A percentile compares a stretch with the other conserved stretches of the same genome.
Conservation (phyloP, 2,329 filamentous ascomycete species). For the Pseudogymnoascus sp. region DNA sequence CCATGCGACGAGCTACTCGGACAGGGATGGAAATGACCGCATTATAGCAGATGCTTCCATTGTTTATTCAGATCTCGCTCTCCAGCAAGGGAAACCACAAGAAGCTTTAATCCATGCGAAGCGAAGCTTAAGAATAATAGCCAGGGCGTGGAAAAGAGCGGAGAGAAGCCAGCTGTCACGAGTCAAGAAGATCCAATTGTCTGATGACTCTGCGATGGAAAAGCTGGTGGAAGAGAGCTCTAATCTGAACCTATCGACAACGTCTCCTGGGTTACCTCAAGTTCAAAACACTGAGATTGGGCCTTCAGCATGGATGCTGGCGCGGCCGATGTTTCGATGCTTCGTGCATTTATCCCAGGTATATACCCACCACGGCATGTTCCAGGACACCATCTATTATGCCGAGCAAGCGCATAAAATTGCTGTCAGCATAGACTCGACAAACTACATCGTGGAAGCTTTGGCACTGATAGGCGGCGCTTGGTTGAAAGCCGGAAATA, state of each 20-base stretch:
- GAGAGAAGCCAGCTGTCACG: slow-evolving; percentile 7
- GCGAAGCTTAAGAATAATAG: slow-evolving; percentile 42
- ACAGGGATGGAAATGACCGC: slow-evolving; percentile 21
- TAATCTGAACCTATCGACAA: slow-evolving; percentile 27
- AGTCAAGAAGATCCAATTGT: slow-evolving; percentile 7
- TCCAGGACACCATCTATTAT: slow-evolving; percentile 82
- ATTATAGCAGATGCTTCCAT: slow-evolving; percentile 30
- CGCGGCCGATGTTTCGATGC: slow-evolving; percentile 63
- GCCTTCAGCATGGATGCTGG: slow-evolving; percentile 71
- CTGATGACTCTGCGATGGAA: slow-evolving; percentile 18
- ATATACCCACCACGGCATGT: slow-evolving; percentile 77
- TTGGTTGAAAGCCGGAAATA: slow-evolving; percentile 48
- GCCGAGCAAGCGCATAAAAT: slow-evolving; percentile 75
- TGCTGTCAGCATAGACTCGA: slow-evolving; percentile 35
- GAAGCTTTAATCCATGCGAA: slow-evolving; percentile 50
- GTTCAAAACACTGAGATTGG: slow-evolving; percentile 33
- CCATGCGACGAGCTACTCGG: slow-evolving; percentile 11
- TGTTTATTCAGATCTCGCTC: slow-evolving; percentile 28
- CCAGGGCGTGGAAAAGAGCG: slow-evolving; percentile 31
- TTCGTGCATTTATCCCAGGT: slow-evolving; percentile 67
- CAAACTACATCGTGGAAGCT: slow-evolving; percentile 41
- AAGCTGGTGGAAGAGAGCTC: slow-evolving; percentile 26
- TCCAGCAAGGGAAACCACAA: slow-evolving; percentile 43
- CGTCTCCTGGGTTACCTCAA: slow-evolving; percentile 33
- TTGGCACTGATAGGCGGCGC: slow-evolving; percentile 47